A percentile compares a stretch with the other conserved stretches of the same genome.
Evolutionary conservation across 2,329 filamentous ascomycete species (phyloP).

Genomic region (Diaporthe nobilis): DNA sequence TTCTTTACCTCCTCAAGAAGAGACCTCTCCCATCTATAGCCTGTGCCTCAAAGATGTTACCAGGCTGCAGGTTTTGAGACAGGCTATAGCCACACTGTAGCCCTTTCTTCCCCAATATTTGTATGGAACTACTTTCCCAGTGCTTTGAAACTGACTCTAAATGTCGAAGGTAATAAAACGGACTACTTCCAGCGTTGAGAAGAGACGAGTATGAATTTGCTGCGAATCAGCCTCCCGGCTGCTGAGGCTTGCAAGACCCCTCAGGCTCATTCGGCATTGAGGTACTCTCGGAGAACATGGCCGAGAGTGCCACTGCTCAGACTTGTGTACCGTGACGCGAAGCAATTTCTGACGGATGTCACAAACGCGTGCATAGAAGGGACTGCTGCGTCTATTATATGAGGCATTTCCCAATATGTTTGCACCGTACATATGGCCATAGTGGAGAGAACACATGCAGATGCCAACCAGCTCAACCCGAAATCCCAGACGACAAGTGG

Average conservation of each 20-base stretch:
- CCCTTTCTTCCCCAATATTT: too few relatives aligned
- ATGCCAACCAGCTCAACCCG: not conserved
- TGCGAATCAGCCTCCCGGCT: not conserved
- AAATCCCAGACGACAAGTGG: too few relatives aligned
- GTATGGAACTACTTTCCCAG: too few relatives aligned
- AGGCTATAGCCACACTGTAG: too few relatives aligned
- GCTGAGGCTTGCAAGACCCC: not conserved
- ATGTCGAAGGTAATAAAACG: conserved; percentile 43
- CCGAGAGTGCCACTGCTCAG: not conserved
- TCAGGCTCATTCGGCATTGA: not conserved
- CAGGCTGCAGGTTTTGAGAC: too few relatives aligned
- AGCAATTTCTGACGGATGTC: not conserved
- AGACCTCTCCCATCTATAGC: too few relatives aligned
- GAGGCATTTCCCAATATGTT: not conserved
- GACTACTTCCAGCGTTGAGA: conserved; percentile 34
- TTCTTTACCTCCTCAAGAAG: too few relatives aligned
- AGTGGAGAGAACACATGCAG: not conserved
- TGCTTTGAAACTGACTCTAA: too few relatives aligned
- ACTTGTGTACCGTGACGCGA: not conserved
- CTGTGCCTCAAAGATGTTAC: too few relatives aligned
- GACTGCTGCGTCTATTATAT: not conserved
- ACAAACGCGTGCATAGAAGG: not conserved
- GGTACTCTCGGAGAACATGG: too few relatives aligned
- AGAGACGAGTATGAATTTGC: not conserved
- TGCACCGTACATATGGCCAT: not conserved